Base-by-base conservation (phyloP, 2,329 filamentous ascomycete species). In the Colletotrichum eleusines region DNA sequence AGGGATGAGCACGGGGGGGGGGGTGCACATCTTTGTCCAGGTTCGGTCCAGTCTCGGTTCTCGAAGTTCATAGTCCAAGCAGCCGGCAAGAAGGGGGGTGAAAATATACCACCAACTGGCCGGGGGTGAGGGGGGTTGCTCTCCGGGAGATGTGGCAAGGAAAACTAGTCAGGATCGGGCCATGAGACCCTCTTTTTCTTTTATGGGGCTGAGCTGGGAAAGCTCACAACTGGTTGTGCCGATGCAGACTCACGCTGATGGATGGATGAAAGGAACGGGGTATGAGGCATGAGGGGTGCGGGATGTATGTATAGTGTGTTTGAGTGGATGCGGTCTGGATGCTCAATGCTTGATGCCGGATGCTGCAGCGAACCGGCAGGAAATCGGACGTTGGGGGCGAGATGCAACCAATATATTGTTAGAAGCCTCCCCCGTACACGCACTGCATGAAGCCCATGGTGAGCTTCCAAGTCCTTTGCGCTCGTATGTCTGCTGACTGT, bases 1-100 rank as follows among this genome's bases (percentile, higher is more conserved):
- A 62, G 51, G 58, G 69, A 68, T 71, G 63, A 63, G 64, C 64
- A 54, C 69, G 46, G 26, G 63, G 69, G 53, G 20, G 18, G 18
- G 40, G 38, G 46, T 60, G 55, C 40, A 33, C 31, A 23, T 62
- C 51, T 31, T 61, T 50, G 44, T 61, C n/a, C 42, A 60, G 28
- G 42, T 42, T 42, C 26, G 42, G 42, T 42, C 28, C 44, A 61
- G 58, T 61, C 42, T 20, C 28, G 46, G 57, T 44, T 14, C 38
- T 40, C 26, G 18, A 16, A 44, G 18, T 60, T 38, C 57, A 11
- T 6, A 60, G n/a, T 33, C n/a, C 42, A 23, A 60, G 26, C 33
- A 31, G 8, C 14, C 31, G 31, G 31, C 14, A 18, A 60, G 33
- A 31, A n/a, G n/a, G 8, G 4, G n/a, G 31, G 46, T 20, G 31